Percentiles rank a stretch among this genome's conserved stretches.
These are phyloP conservation scores for Angophora floribunda DNA, from an alignment of 345 rosid species.

Conservation along the genomic window DNA sequence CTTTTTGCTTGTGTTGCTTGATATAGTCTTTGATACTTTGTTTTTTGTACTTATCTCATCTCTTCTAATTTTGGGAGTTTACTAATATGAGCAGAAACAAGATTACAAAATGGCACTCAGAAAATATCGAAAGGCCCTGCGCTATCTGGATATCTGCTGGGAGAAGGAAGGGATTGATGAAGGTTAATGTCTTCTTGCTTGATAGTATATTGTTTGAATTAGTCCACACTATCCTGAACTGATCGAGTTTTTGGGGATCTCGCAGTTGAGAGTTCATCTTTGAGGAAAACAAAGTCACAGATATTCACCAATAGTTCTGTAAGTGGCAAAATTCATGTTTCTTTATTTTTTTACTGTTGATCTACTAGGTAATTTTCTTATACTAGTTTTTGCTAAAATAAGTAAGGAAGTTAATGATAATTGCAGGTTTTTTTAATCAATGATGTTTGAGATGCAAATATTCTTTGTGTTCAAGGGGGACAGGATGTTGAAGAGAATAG, in stretches of 20 bases:
- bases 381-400: background rate
- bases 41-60: background rate
- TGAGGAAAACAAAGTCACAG: slow-evolving; percentile 86
- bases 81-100: slow-evolving; percentile 43
- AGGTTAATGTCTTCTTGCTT: slow-evolving; percentile 27
- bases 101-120: slow-evolving; percentile 90
- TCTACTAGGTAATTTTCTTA: background rate
- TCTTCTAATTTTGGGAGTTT: background rate
- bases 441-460: background rate
- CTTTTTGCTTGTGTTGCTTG: background rate
- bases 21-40: background rate
- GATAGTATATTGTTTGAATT: background rate
- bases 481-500: background rate
- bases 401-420: background rate
- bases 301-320: slow-evolving; percentile 90
- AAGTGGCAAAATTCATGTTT: slow-evolving; percentile 13
- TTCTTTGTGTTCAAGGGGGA: background rate
- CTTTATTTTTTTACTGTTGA: background rate
- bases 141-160: slow-evolving; percentile 91
- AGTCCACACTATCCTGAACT: too few relatives aligned
- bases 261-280: slow-evolving; percentile 61
- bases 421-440: background rate
- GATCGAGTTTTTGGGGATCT: background rate
- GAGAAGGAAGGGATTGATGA: slow-evolving; percentile 93
- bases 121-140: slow-evolving; percentile 86